Base-by-base conservation (phyloP, 2,329 filamentous ascomycete species). In the Penicillium occitanis region DNA sequence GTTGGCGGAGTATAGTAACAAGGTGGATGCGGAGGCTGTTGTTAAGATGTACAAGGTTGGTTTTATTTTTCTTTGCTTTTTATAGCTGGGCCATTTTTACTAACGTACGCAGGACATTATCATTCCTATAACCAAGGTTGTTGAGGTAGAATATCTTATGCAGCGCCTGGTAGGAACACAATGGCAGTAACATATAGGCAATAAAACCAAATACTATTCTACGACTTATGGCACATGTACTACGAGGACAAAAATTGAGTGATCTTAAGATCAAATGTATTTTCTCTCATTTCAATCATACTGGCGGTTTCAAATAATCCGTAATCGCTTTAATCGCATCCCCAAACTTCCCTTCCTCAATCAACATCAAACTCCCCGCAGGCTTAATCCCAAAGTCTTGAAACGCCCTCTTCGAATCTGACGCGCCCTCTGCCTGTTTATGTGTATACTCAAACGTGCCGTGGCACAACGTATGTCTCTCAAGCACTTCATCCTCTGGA, bases 71-170 rank as follows among this genome's bases (percentile, higher is more conserved):
- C 25, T 25, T 4, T 25, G 25, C 25, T 25, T 3, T 25, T 25
- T 25, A 25, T 4, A 2, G 25, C 25, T 25, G 3, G 25, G 25
- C 25, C 25, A 3, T 25, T 4, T 25, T 25, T 25, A 25, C 25
- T 66, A 44, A 69, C 46, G 17, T 19, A 30, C 5, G 50, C 61
- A 79, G 79, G 88, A 85, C 87, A 97, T 77, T 80, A 93, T 99
- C 68, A 99, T 99, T 72, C 95, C 95, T 0, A 80, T 98, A 77
- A 99, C 95, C n/a, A 99, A 99, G 79, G 90, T 93, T 69, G 94
- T 99, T 48, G 95, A 99, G 83, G 93, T 99, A 10, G 95, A 99
- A 73, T 99, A 99, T 77, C 83, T 99, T 71, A 96, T 99, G 92
- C 92, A 98, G 79, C 87, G 95, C 69, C 82, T 99, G 63, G 87